Evolutionary conservation across 768 basidiomycete genomes (phyloP).

Genomic region (Austroboletus eburneus): DNA sequence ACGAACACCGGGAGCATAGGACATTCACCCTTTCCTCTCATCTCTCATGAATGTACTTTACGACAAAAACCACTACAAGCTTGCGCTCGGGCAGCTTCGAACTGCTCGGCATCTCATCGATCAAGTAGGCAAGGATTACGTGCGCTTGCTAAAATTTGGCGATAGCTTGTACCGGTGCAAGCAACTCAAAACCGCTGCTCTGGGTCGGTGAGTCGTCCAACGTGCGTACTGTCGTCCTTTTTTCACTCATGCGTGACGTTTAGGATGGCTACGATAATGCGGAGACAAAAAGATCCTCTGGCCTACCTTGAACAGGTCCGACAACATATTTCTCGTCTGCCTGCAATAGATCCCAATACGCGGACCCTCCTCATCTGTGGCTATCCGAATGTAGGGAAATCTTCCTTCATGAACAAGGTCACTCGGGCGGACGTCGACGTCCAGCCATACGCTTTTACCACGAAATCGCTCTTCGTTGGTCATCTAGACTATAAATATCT

Average conservation of each 20-base stretch:
- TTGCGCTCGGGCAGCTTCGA: conserved; percentile 94
- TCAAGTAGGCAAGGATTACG: conserved; percentile 96
- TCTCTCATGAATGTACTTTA: conserved; percentile 98
- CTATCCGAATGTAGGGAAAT: conserved; percentile 99
- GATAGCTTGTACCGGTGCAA: conserved; percentile 98
- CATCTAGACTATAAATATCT: conserved; percentile 99
- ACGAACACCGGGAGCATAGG: conserved; percentile 37
- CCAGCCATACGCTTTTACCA: conserved; percentile 99
- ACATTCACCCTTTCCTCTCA: conserved; percentile 93
- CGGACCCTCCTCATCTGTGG: conserved; percentile 97
- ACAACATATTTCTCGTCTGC: conserved; percentile 98
- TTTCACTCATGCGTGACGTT: neutral
- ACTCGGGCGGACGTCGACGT: conserved; percentile 99
- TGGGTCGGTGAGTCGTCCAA: conserved; percentile 75
- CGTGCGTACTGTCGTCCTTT: neutral
- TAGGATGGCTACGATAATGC: conserved; percentile 99
- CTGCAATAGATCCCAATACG: conserved; percentile 96
- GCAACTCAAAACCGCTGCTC: conserved; percentile 94
- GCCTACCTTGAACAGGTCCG: conserved; percentile 99
- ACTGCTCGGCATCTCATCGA: conserved; percentile 96
- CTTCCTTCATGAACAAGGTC: conserved; percentile 99
- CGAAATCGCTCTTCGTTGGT: conserved; percentile 96
- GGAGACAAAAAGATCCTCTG: conserved; percentile 95
- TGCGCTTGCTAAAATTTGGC: conserved; percentile 94
- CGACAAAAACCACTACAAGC: conserved; percentile 99